A percentile compares a stretch with the other conserved stretches of the same genome.
These are phyloP conservation scores for Paracorniculantispora psalliotae DNA, from an alignment of 2,329 filamentous ascomycete genomes.

Conservation along the genomic window DNA sequence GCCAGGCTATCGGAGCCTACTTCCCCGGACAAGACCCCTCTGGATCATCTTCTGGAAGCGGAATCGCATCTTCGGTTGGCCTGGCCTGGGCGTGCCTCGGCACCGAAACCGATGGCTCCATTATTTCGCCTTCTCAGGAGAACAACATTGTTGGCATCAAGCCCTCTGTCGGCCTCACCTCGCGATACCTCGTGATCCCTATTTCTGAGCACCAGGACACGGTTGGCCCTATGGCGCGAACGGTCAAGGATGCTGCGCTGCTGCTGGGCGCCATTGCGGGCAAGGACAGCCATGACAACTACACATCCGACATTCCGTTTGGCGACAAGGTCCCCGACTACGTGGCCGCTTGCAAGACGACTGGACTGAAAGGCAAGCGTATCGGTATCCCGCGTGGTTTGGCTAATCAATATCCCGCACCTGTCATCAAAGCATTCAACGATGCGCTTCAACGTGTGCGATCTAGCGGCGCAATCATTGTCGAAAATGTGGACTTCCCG, in stretches of 20 bases:
- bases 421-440: conserved; percentile 46
- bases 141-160: conserved; percentile 65
- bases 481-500: conserved; percentile 49
- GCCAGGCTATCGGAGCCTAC: conserved; percentile 58
- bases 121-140: conserved; percentile 45
- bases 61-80: conserved; percentile 57
- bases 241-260: conserved; percentile 58
- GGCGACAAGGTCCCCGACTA: conserved; percentile 54
- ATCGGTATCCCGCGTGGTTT: conserved; percentile 60
- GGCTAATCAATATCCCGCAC: conserved; percentile 15
- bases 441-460: conserved; percentile 46
- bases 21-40: conserved; percentile 55
- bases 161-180: conserved; percentile 61
- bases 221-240: conserved; percentile 57
- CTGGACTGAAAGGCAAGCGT: conserved; percentile 49
- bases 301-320: conserved; percentile 57
- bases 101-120: conserved; percentile 60
- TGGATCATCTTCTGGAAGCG: conserved; percentile 58
- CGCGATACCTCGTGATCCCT: conserved; percentile 58
- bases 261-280: conserved; percentile 60
- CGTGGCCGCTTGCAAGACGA: conserved; percentile 49
- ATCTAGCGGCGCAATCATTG: conserved; percentile 52
- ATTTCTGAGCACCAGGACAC: conserved; percentile 59
- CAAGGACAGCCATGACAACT: conserved; percentile 53
- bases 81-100: conserved; percentile 55